These are phyloP conservation scores for Candida sanyaensis DNA, from an alignment of 1,139 yeast species.

Conservation along the genomic window DNA sequence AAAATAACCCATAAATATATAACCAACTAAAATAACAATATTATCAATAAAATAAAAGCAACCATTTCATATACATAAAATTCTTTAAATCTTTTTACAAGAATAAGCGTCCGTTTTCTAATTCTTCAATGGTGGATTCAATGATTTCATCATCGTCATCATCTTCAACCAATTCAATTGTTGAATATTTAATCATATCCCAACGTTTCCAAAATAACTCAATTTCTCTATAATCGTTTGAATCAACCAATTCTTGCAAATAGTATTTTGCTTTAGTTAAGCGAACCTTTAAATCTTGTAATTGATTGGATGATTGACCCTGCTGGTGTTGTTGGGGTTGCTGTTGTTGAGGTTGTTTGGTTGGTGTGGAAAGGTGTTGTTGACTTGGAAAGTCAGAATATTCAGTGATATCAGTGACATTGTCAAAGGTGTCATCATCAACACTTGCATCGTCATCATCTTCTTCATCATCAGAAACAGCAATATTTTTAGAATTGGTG, in stretches of 20 bases:
- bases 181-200: conserved; percentile 90
- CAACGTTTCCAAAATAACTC: conserved; percentile 84
- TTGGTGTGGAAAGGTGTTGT: conserved; percentile 11
- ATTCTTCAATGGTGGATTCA: conserved; percentile 77
- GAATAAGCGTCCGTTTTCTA: conserved; percentile 75
- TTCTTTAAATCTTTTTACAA: conserved; percentile 23
- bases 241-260: conserved; percentile 78
- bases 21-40: conserved; percentile 5
- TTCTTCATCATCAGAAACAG: conserved; percentile 43
- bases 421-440: conserved; percentile 31
- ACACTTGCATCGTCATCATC: conserved; percentile 14
- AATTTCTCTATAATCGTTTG: conserved; percentile 58
- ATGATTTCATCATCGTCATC: conserved; percentile 78
- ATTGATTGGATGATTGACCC: conserved; percentile 56
- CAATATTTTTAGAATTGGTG: conserved; percentile 40
- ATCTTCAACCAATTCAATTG: conserved; percentile 89
- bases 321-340: conserved; percentile 16
- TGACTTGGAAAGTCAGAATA: conserved; percentile 48
- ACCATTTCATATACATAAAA: conserved; percentile 3
- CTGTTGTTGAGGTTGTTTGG: conserved; percentile 7
- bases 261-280: conserved; percentile 84
- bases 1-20: conserved; percentile 5
- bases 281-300: conserved; percentile 81
- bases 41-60: conserved; percentile 5
- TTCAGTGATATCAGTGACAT: conserved; percentile 62